Evolutionary conservation across 1,284 basidiomycete species (phyloP).

Genomic region (Ceratobasidium sp.): DNA sequence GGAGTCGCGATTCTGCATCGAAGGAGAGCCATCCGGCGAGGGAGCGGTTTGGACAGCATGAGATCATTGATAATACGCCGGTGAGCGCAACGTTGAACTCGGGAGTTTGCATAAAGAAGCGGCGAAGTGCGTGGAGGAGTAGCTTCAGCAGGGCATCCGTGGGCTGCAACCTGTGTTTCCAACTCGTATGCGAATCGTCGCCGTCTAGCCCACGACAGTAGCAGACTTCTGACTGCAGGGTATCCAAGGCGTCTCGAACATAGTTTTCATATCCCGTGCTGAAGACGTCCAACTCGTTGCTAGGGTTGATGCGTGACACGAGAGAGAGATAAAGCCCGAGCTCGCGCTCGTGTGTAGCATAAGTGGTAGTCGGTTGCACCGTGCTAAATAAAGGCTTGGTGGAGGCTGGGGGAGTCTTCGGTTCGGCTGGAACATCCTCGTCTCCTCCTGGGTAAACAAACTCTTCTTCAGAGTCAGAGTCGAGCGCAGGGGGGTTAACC

Average conservation of each 20-base stretch:
- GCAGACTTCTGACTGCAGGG: conserved; percentile 68
- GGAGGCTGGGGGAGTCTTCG: conserved; percentile 22
- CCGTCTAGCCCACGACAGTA: conserved; percentile 57
- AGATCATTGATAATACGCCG: conserved; percentile 77
- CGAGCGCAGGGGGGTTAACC: conserved; percentile 48
- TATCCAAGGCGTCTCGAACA: conserved; percentile 75
- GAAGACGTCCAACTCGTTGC: conserved; percentile 72
- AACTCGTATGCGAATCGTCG: conserved; percentile 1
- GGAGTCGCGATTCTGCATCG: conserved; percentile 39
- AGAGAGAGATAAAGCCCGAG: conserved; percentile 82
- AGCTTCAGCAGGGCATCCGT: conserved; percentile 78
- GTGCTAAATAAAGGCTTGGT: conserved; percentile 9
- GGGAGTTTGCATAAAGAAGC: conserved; percentile 84
- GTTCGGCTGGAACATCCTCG: conserved; percentile 46
- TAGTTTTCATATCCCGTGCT: conserved; percentile 88
- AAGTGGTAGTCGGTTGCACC: conserved; percentile 69
- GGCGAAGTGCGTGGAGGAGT: conserved; percentile 71
- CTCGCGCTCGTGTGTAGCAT: conserved; percentile 79
- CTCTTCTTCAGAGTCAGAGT: conserved; percentile 67
- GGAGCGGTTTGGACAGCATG: conserved; percentile 82
- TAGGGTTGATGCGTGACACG: conserved; percentile 78
- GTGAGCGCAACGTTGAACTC: conserved; percentile 90
- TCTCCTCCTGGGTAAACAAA: conserved; percentile 68
- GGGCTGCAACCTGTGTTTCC: conserved; percentile 71
- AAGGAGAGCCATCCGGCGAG: conserved; percentile 88